Conservation (phyloP, 148 eudicot genomes). For the Arbutus unedo region DNA sequence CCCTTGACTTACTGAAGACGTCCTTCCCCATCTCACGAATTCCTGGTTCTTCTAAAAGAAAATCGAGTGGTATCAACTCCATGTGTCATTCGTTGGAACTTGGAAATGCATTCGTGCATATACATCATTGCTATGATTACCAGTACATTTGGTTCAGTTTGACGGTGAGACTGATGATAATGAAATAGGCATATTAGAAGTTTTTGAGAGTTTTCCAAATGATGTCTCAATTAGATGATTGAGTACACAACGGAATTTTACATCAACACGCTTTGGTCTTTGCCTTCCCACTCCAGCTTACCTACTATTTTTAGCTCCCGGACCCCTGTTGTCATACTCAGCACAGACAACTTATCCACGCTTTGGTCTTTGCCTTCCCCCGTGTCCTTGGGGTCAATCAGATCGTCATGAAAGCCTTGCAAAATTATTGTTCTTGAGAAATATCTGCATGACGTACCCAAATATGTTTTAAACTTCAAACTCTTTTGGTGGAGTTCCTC, state of each 20-base stretch:
- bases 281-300: constrained; percentile 6
- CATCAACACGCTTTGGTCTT: no score
- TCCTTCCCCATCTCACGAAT: neutral
- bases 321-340: constrained; percentile 32
- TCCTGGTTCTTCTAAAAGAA: neutral
- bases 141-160: neutral
- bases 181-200: neutral
- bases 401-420: constrained; percentile 29
- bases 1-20: neutral
- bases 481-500: constrained; percentile 14
- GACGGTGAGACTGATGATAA: neutral
- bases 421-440: constrained; percentile 34
- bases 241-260: neutral
- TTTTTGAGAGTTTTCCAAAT: neutral
- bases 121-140: neutral
- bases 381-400: constrained; percentile 28
- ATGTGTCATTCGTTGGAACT: neutral
- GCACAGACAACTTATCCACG: constrained; percentile 24
- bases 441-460: constrained; percentile 41
- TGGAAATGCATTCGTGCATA: neutral
- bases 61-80: neutral
- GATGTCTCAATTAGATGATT: neutral
- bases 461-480: constrained; percentile 27
- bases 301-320: constrained; percentile 3
- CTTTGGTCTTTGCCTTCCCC: constrained; percentile 21